phyloP scores from a whole-genome alignment of 768 basidiomycete genomes.

The Podaxis pistillaris region DNA sequence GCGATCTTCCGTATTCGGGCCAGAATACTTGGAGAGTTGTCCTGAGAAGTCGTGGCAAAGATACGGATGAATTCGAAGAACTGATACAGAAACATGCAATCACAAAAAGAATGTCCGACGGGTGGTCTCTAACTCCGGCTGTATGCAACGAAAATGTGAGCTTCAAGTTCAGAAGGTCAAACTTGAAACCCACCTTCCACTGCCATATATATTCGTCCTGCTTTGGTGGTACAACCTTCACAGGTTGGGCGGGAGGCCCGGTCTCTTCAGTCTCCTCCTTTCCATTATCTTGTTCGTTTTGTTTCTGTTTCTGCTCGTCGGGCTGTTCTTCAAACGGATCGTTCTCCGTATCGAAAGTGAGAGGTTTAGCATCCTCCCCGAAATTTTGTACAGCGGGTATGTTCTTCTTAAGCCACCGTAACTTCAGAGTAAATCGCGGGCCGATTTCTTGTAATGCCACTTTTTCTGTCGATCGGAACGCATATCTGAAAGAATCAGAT shows the following conservation, averaged over 20 bases:
- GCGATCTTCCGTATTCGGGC: background rate
- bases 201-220: slow-evolving; percentile 83
- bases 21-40: background rate
- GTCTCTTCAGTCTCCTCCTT: slow-evolving; percentile 16
- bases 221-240: slow-evolving; percentile 52
- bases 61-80: background rate
- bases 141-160: slow-evolving; percentile 14
- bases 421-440: slow-evolving; percentile 93
- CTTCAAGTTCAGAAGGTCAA: background rate
- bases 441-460: slow-evolving; percentile 97
- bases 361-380: slow-evolving; percentile 57
- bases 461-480: slow-evolving; percentile 87
- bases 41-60: background rate
- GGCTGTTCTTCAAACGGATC: slow-evolving; percentile 16
- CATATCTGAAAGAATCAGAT: slow-evolving; percentile 59
- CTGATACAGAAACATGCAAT: background rate
- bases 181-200: slow-evolving; percentile 70
- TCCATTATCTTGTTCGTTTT: slow-evolving; percentile 24
- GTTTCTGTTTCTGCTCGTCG: slow-evolving; percentile 30
- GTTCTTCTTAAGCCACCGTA: slow-evolving; percentile 86
- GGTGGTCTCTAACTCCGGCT: slow-evolving; percentile 94
- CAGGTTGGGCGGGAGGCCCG: slow-evolving; percentile 9
- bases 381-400: slow-evolving; percentile 76
- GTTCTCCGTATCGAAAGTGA: slow-evolving; percentile 50
- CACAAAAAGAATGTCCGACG: slow-evolving; percentile 89